Base-by-base conservation (phyloP, 2,329 filamentous ascomycete genomes). In the Kalmusia sp. region DNA sequence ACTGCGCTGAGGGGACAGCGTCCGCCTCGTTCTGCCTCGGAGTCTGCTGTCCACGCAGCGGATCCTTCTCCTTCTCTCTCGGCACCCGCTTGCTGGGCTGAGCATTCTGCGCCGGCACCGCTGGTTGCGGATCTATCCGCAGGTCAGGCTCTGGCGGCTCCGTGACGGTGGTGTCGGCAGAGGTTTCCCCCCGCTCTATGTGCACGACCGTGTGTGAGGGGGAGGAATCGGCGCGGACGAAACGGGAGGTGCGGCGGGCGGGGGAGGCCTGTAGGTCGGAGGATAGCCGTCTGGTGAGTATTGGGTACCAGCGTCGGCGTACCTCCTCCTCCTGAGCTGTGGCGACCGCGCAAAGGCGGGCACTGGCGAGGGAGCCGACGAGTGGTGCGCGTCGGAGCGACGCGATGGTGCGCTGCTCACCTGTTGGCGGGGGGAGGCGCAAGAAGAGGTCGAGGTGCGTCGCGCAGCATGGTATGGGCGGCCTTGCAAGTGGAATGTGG, bases 251-350 rank as follows among this genome's bases (percentile, higher is more conserved):
- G 28, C 14, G 43, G 59, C 5, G 9, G 55, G 58, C 35, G 41
- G 22, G 9, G 55, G 44, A 2, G 65, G 65, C 17, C 60, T 67
- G 48, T 72, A 74, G 48, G 80, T 79, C 54, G 79, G 75, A 59
- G 80, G 75, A 49, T 68, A 75, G 53, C 74, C 76, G 51, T 79
- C 75, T 38, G 80, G 81, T 37, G 80, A 82, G 68, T 84, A 85
- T 68, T 85, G 82, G 30, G 82, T 84, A 53, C 74, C 77, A 28
- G 76, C 76, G 75, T 84, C 80, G 52, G 76, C 75, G 70, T 78
- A 80, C 55, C 68, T 63, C 39, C 68, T 68, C 59, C 65, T 70
- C 57, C 53, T 60, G 38, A 54, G 44, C 52, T 67, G 67, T 2
- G 68, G 69, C 33, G 68, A 72, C 14, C 54, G 53, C 19, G 62